Evolutionary conservation across 176 grass and related monocot genomes (phyloP).

Genomic region (Coix lacrymajobi): DNA sequence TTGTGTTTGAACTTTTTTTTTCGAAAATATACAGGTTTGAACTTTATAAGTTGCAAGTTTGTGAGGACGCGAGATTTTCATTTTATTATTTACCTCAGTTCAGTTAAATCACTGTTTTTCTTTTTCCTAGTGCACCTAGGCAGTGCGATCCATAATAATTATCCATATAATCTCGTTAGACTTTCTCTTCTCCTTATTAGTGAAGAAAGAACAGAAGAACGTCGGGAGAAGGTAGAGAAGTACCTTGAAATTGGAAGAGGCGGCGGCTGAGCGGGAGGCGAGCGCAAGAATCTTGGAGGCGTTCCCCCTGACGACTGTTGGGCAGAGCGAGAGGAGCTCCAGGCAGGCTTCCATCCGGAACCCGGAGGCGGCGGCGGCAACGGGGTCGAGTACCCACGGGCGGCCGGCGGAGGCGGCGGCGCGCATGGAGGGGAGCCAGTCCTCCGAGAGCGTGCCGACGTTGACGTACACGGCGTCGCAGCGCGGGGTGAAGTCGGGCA

Average conservation of each 20-base stretch:
- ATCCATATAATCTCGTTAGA: not conserved
- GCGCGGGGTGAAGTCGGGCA: constrained; percentile 73
- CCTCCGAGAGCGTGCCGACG: constrained; percentile 72
- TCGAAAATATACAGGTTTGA: not conserved
- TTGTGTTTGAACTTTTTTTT: too few species aligned
- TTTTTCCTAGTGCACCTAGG: not conserved
- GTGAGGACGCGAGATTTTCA: not conserved
- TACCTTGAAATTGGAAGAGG: constrained; percentile 48
- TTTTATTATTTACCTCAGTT: not conserved
- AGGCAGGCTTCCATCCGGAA: constrained; percentile 84
- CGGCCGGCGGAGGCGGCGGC: constrained; percentile 45
- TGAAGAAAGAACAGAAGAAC: not conserved
- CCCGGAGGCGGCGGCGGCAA: constrained; percentile 57
- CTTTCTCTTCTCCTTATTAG: not conserved
- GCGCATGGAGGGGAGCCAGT: constrained; percentile 80
- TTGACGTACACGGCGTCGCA: constrained; percentile 67
- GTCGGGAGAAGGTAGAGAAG: not conserved
- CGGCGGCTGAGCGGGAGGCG: constrained; percentile 15
- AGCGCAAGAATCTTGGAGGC: constrained; percentile 87
- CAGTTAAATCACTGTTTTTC: not conserved
- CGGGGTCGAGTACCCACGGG: constrained; percentile 88
- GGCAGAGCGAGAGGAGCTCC: constrained; percentile 46
- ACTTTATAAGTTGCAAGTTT: not conserved
- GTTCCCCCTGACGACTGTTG: constrained; percentile 73
- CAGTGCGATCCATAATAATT: not conserved